phyloP scores from a whole-genome alignment of 306 rosid genomes.

The Astragalus membranaceus region DNA sequence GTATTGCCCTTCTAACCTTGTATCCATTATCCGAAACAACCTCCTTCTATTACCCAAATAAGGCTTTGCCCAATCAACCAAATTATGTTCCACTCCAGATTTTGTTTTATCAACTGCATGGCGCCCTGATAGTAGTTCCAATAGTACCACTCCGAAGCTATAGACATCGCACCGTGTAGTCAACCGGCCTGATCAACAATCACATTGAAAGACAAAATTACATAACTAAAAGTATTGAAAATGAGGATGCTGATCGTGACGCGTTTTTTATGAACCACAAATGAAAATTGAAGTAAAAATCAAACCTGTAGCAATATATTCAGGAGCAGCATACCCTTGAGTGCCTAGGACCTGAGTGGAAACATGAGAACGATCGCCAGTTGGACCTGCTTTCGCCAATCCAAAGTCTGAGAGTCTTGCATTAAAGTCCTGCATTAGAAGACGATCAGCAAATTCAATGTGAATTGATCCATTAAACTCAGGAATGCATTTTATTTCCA shows the following conservation, averaged over 20 bases:
- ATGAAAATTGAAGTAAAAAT: background rate
- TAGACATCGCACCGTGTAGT: slow-evolving; percentile 85
- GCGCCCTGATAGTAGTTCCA: slow-evolving; percentile 77
- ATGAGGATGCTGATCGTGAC: background rate
- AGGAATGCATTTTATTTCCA: too few relatives aligned
- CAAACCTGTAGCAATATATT: slow-evolving; percentile 85
- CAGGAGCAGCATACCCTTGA: slow-evolving; percentile 94
- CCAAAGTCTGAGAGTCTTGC: slow-evolving; percentile 95
- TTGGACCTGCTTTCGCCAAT: slow-evolving; percentile 90
- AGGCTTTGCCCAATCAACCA: slow-evolving; percentile 83
- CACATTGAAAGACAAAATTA: background rate
- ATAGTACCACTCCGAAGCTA: slow-evolving; percentile 88
- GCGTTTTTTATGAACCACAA: background rate
- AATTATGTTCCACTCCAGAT: slow-evolving; percentile 57
- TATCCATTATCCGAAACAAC: slow-evolving; percentile 87
- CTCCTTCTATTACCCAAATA: slow-evolving; percentile 69
- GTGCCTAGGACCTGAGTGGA: slow-evolving; percentile 92
- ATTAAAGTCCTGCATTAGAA: slow-evolving; percentile 62
- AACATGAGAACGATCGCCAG: slow-evolving; percentile 84
- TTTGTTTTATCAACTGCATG: slow-evolving; percentile 63
- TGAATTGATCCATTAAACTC: too few relatives aligned
- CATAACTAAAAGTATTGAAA: background rate
- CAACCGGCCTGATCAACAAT: slow-evolving; percentile 54
- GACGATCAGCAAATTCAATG: background rate
- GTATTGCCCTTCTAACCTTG: slow-evolving; percentile 80